Conservation (phyloP, 1,139 yeast genomes). For the Debaryomyces coudertii region DNA sequence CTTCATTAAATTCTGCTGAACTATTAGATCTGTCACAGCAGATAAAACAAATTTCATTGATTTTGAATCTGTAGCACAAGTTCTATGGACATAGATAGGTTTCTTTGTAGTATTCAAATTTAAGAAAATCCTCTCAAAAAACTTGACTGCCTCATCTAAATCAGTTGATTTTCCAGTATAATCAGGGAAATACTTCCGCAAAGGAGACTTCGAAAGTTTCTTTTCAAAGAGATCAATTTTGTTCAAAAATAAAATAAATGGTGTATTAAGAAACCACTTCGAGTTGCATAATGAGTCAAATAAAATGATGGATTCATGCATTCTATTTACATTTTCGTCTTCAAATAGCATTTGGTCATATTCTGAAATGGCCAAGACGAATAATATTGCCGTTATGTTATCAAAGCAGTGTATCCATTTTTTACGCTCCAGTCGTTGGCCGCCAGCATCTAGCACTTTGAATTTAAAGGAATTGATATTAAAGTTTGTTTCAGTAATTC, state of each 20-base stretch:
- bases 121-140: slow-evolving; percentile 67
- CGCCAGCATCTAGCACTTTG: slow-evolving; percentile 93
- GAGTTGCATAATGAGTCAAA: slow-evolving; percentile 88
- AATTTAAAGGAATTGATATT: slow-evolving; percentile 67
- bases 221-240: slow-evolving; percentile 80
- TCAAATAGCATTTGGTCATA: slow-evolving; percentile 92
- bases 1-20: slow-evolving; percentile 78
- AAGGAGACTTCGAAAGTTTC: slow-evolving; percentile 67
- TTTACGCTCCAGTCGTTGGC: slow-evolving; percentile 90
- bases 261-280: slow-evolving; percentile 81
- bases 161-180: slow-evolving; percentile 64
- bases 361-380: slow-evolving; percentile 91
- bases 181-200: slow-evolving; percentile 72
- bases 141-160: slow-evolving; percentile 65
- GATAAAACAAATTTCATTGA: slow-evolving; percentile 87
- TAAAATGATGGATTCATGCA: slow-evolving; percentile 85
- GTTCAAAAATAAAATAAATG: slow-evolving; percentile 85
- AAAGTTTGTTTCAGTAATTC: slow-evolving; percentile 87
- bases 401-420: slow-evolving; percentile 98
- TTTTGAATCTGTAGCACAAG: slow-evolving; percentile 93
- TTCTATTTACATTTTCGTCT: slow-evolving; percentile 84
- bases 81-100: slow-evolving; percentile 85
- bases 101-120: slow-evolving; percentile 65
- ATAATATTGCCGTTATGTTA: slow-evolving; percentile 84
- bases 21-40: slow-evolving; percentile 90